Evolutionary conservation across 306 rosid species (phyloP), one percentile per base, ranked within the genome.

Genomic region (Cyamopsis tetragonoloba): DNA sequence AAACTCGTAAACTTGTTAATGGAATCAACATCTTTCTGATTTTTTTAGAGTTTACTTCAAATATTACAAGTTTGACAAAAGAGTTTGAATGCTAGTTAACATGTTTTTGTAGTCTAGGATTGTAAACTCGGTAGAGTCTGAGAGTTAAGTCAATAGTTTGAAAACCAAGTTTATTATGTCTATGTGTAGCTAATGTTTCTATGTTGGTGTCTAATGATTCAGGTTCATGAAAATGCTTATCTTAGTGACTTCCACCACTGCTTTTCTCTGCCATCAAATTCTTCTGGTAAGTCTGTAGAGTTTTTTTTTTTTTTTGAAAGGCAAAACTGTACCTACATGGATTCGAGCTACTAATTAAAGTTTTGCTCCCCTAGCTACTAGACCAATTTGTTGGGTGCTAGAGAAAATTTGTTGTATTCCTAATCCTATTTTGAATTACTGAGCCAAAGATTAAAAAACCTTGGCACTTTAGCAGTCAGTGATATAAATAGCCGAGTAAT

Each of bases 221-320:
- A 89, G 98, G 96, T 89, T 68, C 98, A 92, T 35, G 96, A 92
- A 86, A 92, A 92, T 83, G 96, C 98, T 44, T 92, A 89, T 72
- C 73, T 80, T 37, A 87, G 96, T 62, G 96, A 88, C 42, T 84
- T 79, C 80, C 98, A 92, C 62, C 98, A 92, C 79, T 92, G 98
- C 79, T 92, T 86, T 84, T 84, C 88, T 58, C 73, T 82, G 77
- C 86, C 89, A n/a, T 76, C 88, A n/a, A 89, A 87, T 35, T 78
- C 88, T 70, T 83, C 89, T 14, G 82, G 98, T 89, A 68, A 77
- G 84, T 49, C 28, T 56, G 27, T 14, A 0, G 44, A 63, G 41
- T n/a, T n/a, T n/a, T n/a, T n/a, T n/a, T n/a, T n/a, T n/a, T n/a
- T n/a, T n/a, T n/a, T n/a, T n/a, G n/a, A n/a, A n/a, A n/a, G n/a